phyloP scores from a whole-genome alignment of 768 basidiomycete genomes.

The Suillus brevipes region DNA sequence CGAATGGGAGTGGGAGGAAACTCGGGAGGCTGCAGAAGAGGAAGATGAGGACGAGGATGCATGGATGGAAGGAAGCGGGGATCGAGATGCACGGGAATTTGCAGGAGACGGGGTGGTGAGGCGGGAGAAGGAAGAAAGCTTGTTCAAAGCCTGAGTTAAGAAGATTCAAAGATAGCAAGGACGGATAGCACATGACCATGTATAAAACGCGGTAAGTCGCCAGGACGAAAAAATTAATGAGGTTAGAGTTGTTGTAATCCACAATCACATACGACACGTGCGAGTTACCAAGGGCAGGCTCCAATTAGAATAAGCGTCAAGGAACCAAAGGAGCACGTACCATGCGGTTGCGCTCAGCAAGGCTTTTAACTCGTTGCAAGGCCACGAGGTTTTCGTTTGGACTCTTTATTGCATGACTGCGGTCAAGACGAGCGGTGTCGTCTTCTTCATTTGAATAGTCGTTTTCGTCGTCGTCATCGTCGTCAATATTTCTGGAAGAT shows the following conservation, averaged over 20 bases:
- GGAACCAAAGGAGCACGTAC: slow-evolving; percentile 42
- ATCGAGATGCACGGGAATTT: slow-evolving; percentile 37
- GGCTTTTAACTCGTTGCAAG: slow-evolving; percentile 66
- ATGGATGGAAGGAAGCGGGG: slow-evolving; percentile 34
- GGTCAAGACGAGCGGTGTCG: slow-evolving; percentile 55
- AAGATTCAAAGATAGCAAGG: slow-evolving; percentile 1
- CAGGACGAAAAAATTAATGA: slow-evolving; percentile 8
- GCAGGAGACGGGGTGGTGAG: slow-evolving; percentile 58
- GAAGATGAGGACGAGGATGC: slow-evolving; percentile 36
- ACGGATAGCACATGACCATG: slow-evolving; percentile 22
- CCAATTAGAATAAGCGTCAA: slow-evolving; percentile 22
- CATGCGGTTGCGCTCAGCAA: slow-evolving; percentile 73
- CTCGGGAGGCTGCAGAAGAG: slow-evolving; percentile 39
- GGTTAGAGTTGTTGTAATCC: slow-evolving; percentile 11
- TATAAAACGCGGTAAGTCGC: slow-evolving; percentile 2
- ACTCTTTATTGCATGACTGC: slow-evolving; percentile 34
- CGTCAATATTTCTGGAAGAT: slow-evolving; percentile 32
- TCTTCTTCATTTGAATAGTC: slow-evolving; percentile 60
- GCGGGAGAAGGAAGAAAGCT: slow-evolving; percentile 59
- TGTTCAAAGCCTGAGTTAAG: slow-evolving; percentile 58
- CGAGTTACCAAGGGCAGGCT: slow-evolving; percentile 25
- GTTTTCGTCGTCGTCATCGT: slow-evolving; percentile 52
- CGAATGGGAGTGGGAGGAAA: slow-evolving; percentile 34
- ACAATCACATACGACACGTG: slow-evolving; percentile 31
- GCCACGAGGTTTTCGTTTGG: slow-evolving; percentile 58